Evolutionary conservation across 352 stramenopile species (phyloP), one percentile per base, ranked within the genome.

Genomic region (Phytophthora multivora): DNA sequence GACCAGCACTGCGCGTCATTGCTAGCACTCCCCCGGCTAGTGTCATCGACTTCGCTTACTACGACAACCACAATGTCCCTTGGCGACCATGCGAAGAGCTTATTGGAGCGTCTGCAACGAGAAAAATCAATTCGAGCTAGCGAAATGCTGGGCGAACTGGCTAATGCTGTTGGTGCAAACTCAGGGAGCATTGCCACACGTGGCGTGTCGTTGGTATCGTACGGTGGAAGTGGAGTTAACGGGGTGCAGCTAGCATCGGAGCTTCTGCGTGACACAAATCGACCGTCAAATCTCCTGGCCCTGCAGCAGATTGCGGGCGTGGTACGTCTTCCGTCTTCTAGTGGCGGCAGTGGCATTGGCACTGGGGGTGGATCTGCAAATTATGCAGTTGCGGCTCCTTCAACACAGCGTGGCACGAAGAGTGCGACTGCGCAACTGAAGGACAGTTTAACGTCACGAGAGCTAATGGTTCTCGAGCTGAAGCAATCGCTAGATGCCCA

Each of bases 401-500:
- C 68, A 33, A 54, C 68, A 40, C 68, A 77, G 21, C 68, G 69
- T 51, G 69, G 69, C 48, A 81, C 69, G 36, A 81, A 79, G 54
- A 73, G 70, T 39, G 57, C 68, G 15, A 78, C 54, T n/a, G 67
- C 59, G 7, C 69, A 61, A 52, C 65, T 80, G 6, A 85, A 86
- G 30, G 82, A 90, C 51, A 91, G 87, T 38, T 47, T 93, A 19
- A 92, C 86, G 28, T 95, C 85, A 9, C 81, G 88, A 15, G 86
- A 96, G 47, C 71, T 93, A 15, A 90, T 96, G 81, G 88, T 96
- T 12, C 83, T 93, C 19, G 83, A 92, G 51, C 59, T 96, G 3
- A 96, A 96, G 70, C 75, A 90, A 26, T 92, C 86, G 21, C 79
- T 96, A 71, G 88, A 96, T 66, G 82, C 86, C 25, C 86, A 95